Conservation (phyloP, 768 basidiomycete genomes). For the Grammothele lineata region DNA sequence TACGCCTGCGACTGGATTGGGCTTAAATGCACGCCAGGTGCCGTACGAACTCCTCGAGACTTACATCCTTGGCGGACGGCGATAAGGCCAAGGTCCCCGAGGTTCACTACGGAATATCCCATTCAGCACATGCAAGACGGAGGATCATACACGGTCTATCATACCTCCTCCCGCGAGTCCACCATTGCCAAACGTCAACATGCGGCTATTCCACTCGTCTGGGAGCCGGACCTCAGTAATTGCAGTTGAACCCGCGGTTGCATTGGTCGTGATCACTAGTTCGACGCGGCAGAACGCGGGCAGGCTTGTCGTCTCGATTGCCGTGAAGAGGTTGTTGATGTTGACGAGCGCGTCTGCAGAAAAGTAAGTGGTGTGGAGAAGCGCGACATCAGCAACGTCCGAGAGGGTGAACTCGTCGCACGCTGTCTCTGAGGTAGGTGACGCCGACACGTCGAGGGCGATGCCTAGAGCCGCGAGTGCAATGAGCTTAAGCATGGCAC, state of each 20-base stretch:
- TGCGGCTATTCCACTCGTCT: conserved; percentile 24
- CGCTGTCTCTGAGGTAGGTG: no score
- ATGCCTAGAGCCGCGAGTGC: no score
- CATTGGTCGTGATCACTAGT: conserved; percentile 17
- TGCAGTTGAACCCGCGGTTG: conserved; percentile 16
- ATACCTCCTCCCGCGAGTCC: conserved; percentile 22
- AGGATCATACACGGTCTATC: no score
- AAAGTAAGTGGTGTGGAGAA: conserved; percentile 9
- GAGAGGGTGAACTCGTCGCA: conserved; percentile 10
- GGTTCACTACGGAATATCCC: no score
- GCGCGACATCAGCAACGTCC: neutral
- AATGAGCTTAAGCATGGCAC: no score
- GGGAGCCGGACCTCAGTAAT: conserved; percentile 27
- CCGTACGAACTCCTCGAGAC: no score
- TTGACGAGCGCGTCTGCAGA: conserved; percentile 10
- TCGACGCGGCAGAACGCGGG: conserved; percentile 23
- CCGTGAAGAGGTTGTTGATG: conserved; percentile 13
- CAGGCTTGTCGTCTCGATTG: conserved; percentile 13
- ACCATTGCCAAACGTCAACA: conserved; percentile 24
- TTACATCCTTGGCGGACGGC: no score
- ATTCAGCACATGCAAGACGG: no score
- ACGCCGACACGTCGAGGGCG: no score
- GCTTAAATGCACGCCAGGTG: no score
- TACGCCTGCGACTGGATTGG: conserved; percentile 15
- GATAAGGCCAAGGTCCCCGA: no score